These are phyloP conservation scores for Penicillium maclennaniae DNA, from an alignment of 495 filamentous ascomycete species.

Conservation along the genomic window DNA sequence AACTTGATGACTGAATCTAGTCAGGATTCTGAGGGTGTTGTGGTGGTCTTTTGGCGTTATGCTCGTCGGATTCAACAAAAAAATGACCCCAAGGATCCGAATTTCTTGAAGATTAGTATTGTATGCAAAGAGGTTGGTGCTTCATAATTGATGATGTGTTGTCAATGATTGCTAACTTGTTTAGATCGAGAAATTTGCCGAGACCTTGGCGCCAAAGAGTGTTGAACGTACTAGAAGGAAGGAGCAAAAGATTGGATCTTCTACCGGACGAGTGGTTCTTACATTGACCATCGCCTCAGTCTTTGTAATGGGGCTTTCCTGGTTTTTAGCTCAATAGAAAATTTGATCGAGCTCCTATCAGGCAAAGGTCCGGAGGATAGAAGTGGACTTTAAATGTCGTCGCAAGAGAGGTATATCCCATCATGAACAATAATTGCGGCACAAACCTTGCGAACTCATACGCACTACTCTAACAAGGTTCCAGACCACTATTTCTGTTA, in stretches of 20 bases:
- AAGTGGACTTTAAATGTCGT: too few species aligned
- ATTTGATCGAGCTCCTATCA: neutral
- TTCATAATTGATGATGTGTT: neutral
- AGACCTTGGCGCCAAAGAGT: neutral
- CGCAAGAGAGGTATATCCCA: too few species aligned
- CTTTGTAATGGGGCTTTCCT: neutral
- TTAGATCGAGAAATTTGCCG: neutral
- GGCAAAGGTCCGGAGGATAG: too few species aligned
- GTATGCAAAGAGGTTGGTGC: neutral
- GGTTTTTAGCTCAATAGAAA: neutral
- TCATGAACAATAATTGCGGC: too few species aligned
- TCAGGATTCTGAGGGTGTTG: neutral
- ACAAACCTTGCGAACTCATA: too few species aligned
- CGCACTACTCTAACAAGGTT: too few species aligned
- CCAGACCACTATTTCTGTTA: too few species aligned
- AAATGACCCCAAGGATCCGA: neutral
- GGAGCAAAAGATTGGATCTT: neutral
- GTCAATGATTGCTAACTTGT: slow-evolving; percentile 1
- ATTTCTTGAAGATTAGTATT: neutral
- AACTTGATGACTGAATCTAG: neutral
- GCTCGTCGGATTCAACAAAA: neutral
- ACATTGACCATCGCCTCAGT: neutral
- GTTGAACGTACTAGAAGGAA: neutral
- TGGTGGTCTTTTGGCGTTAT: neutral
- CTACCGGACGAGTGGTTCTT: neutral